phyloP scores from a whole-genome alignment of 2,329 filamentous ascomycete species.

The Aureobasidium sp. region DNA sequence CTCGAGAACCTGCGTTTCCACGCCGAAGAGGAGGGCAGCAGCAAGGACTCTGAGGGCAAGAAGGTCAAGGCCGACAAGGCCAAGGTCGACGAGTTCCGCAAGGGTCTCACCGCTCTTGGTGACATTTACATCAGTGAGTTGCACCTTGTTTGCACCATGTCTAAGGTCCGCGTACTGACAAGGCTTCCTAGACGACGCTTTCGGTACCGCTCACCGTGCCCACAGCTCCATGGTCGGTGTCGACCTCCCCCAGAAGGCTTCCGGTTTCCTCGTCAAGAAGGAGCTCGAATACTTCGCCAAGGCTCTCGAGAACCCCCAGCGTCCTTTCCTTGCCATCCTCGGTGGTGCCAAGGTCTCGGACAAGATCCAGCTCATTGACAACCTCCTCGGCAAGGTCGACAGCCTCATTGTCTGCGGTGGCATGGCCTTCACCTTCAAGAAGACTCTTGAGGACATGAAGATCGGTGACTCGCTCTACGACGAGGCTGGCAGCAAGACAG shows the following conservation, averaged over 20 bases:
- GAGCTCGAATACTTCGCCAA: slow-evolving; percentile 99
- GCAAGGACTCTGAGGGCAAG: slow-evolving; percentile 93
- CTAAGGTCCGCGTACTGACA: neutral
- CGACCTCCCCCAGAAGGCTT: slow-evolving; percentile 95
- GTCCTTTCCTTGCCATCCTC: slow-evolving; percentile 98
- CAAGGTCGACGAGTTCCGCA: slow-evolving; percentile 93
- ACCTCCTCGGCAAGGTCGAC: slow-evolving; percentile 98
- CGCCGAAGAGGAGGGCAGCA: slow-evolving; percentile 97
- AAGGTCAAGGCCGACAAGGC: slow-evolving; percentile 96
- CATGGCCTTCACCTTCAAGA: slow-evolving; percentile 99
- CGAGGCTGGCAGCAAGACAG: slow-evolving; percentile 93
- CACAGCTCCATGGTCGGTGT: slow-evolving; percentile 99
- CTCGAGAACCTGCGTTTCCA: slow-evolving; percentile 99
- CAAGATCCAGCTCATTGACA: slow-evolving; percentile 99
- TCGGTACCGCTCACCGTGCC: slow-evolving; percentile 97
- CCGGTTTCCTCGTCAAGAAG: slow-evolving; percentile 99
- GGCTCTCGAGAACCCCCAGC: slow-evolving; percentile 91
- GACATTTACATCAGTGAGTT: slow-evolving; percentile 95
- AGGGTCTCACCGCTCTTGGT: slow-evolving; percentile 92
- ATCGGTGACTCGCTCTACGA: slow-evolving; percentile 96
- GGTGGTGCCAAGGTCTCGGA: slow-evolving; percentile 99
- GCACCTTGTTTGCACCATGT: neutral
- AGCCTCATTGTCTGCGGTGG: slow-evolving; percentile 96
- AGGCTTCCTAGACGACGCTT: slow-evolving; percentile 81
- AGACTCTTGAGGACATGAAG: slow-evolving; percentile 90